Percentiles rank a stretch among this genome's conserved stretches.
These are phyloP conservation scores for Aspergillus taichungensis DNA, from an alignment of 495 filamentous ascomycete genomes.

Conservation along the genomic window DNA sequence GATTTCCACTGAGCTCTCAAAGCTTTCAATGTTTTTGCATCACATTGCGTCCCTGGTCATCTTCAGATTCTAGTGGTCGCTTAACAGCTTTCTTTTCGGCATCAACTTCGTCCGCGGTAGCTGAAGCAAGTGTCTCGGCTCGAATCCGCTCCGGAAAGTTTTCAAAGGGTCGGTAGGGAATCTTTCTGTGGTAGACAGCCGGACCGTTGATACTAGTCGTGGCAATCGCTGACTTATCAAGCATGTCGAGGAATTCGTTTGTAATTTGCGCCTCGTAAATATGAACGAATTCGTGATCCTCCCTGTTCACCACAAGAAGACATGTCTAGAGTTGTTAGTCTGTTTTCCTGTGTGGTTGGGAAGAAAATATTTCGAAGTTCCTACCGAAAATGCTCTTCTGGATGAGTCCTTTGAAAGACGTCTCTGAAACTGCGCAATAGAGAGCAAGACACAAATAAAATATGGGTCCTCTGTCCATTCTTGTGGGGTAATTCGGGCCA, in stretches of 20 bases:
- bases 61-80: too few species aligned
- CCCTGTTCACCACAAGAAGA: conserved; percentile 9
- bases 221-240: conserved; percentile 5
- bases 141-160: conserved; percentile 8
- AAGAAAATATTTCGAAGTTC: neutral
- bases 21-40: too few species aligned
- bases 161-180: conserved; percentile 11
- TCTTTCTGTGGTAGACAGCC: conserved; percentile 3
- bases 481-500: conserved; percentile 6
- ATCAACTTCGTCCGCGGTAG: too few species aligned
- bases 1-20: too few species aligned
- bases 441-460: conserved; percentile 13
- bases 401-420: neutral
- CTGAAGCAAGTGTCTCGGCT: too few species aligned
- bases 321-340: conserved; percentile 10
- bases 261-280: conserved; percentile 11
- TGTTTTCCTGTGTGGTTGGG: neutral
- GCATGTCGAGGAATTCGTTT: conserved; percentile 4
- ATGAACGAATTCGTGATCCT: conserved; percentile 7
- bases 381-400: conserved; percentile 7
- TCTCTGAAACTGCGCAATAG: conserved; percentile 16
- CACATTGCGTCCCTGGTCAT: too few species aligned
- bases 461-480: conserved; percentile 18
- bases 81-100: too few species aligned
- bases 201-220: conserved; percentile 4